phyloP scores from a whole-genome alignment of 192 early-diverging fungal genomes.

The Coemansia sp. region DNA sequence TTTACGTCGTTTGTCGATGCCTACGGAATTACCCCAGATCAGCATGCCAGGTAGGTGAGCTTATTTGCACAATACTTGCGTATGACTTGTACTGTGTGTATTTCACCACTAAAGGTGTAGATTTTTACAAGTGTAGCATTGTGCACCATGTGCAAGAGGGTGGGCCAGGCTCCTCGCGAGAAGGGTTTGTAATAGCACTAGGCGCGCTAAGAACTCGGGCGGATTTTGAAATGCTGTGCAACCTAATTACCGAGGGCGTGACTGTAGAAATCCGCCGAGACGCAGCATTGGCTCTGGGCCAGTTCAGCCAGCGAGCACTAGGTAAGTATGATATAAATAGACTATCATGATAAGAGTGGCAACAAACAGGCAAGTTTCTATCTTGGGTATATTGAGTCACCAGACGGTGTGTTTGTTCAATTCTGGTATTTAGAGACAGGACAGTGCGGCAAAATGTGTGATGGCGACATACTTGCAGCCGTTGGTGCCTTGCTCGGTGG shows the following conservation, averaged over 20 bases:
- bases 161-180: slow-evolving; percentile 33
- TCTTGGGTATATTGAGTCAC: neutral
- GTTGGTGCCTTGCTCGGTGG: slow-evolving; percentile 63
- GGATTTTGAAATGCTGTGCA: slow-evolving; percentile 27
- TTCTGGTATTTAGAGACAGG: slow-evolving; percentile 3
- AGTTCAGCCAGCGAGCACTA: slow-evolving; percentile 23
- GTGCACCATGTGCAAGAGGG: slow-evolving; percentile 23
- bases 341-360: neutral
- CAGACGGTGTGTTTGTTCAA: neutral
- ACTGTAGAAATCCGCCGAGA: slow-evolving; percentile 48
- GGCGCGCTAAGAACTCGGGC: slow-evolving; percentile 24
- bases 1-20: slow-evolving; percentile 45
- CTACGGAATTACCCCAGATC: slow-evolving; percentile 29
- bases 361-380: neutral
- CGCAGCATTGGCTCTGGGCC: slow-evolving; percentile 36
- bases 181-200: slow-evolving; percentile 47
- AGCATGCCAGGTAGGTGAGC: slow-evolving; percentile 27
- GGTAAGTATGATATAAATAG: slow-evolving; percentile 16
- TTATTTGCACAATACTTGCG: neutral
- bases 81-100: neutral
- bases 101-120: neutral
- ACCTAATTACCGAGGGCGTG: slow-evolving; percentile 14
- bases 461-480: slow-evolving; percentile 16
- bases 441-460: neutral
- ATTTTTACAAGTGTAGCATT: slow-evolving; percentile 19